These are phyloP conservation scores for Aspergillus jensenii DNA, from an alignment of 2,329 filamentous ascomycete genomes.

Conservation along the genomic window DNA sequence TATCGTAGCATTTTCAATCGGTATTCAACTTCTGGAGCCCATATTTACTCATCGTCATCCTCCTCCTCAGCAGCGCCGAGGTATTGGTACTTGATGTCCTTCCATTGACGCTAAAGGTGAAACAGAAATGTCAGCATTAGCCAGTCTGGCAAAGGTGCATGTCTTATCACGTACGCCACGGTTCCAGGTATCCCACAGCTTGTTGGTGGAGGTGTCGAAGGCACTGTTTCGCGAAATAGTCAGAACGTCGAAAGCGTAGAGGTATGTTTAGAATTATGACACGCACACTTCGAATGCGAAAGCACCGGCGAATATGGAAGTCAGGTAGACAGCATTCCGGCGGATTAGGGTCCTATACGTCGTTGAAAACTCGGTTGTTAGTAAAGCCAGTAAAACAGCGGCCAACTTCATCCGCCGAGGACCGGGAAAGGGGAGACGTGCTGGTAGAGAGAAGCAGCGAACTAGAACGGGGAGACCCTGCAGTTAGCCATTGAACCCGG, in stretches of 20 bases:
- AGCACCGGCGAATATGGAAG: conserved; percentile 78
- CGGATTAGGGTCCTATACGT: conserved; percentile 72
- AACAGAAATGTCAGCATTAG: conserved; percentile 15
- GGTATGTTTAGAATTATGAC: neutral
- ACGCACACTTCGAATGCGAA: conserved; percentile 94
- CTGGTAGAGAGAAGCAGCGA: conserved; percentile 61
- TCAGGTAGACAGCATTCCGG: conserved; percentile 85
- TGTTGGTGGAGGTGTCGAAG: conserved; percentile 80
- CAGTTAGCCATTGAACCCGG: conserved; percentile 32
- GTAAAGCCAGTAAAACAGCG: conserved; percentile 4
- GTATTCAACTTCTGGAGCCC: conserved; percentile 13
- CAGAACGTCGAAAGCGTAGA: conserved; percentile 10
- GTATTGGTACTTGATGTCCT: conserved; percentile 94
- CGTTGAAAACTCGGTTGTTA: conserved; percentile 15
- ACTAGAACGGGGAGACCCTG: conserved; percentile 37
- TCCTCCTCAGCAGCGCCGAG: conserved; percentile 67
- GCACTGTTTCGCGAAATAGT: conserved; percentile 55
- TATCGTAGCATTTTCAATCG: conserved; percentile 17
- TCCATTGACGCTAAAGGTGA: conserved; percentile 85
- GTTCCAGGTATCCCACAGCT: conserved; percentile 89
- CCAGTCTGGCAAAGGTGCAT: neutral
- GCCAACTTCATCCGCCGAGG: conserved; percentile 10
- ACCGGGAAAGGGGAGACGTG: conserved; percentile 42
- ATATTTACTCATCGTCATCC: conserved; percentile 47
- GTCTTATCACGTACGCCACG: conserved; percentile 69